Conservation (phyloP, 2,329 filamentous ascomycete species). For the Ophiocordyceps camponoti-saundersi region DNA sequence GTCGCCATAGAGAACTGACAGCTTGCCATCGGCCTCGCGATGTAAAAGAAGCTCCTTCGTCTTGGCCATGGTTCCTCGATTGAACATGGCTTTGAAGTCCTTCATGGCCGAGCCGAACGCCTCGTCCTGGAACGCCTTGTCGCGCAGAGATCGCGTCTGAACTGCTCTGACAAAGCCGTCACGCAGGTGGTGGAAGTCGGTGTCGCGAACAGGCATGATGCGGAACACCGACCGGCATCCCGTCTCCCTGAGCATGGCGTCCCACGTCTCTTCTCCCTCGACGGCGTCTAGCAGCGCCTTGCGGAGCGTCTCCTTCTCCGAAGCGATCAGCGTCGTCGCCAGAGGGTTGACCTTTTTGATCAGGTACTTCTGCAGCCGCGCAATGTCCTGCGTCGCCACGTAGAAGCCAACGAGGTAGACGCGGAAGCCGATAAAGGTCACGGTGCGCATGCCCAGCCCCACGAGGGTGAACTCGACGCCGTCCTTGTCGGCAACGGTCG, state of each 20-base stretch:
- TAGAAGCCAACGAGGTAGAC: slow-evolving; percentile 95
- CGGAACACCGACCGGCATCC: slow-evolving; percentile 63
- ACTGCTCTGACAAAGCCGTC: slow-evolving; percentile 85
- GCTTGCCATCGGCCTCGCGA: slow-evolving; percentile 44
- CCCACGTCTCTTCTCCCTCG: slow-evolving; percentile 59
- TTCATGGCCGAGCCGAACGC: slow-evolving; percentile 58
- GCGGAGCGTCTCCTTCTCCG: slow-evolving; percentile 62
- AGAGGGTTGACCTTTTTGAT: slow-evolving; percentile 58
- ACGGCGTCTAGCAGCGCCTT: slow-evolving; percentile 50
- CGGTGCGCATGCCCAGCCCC: slow-evolving; percentile 73
- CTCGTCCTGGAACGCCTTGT: slow-evolving; percentile 46
- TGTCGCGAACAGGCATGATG: slow-evolving; percentile 81
- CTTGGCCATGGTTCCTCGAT: slow-evolving; percentile 65
- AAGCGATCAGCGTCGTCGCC: slow-evolving; percentile 68
- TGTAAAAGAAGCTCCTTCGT: slow-evolving; percentile 59
- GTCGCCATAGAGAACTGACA: slow-evolving; percentile 53
- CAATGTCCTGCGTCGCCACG: slow-evolving; percentile 68
- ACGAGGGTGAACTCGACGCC: slow-evolving; percentile 69
- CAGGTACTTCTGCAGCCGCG: slow-evolving; percentile 60
- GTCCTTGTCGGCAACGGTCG: slow-evolving; percentile 20
- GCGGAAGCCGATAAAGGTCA: slow-evolving; percentile 77
- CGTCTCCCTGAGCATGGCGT: slow-evolving; percentile 45
- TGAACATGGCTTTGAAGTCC: slow-evolving; percentile 69
- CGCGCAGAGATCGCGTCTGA: slow-evolving; percentile 49
- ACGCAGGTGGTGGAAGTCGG: slow-evolving; percentile 81